Evolutionary conservation across 306 rosid species (phyloP), one percentile per base, ranked within the genome.

Genomic region (Lithocarpus polystachyus): DNA sequence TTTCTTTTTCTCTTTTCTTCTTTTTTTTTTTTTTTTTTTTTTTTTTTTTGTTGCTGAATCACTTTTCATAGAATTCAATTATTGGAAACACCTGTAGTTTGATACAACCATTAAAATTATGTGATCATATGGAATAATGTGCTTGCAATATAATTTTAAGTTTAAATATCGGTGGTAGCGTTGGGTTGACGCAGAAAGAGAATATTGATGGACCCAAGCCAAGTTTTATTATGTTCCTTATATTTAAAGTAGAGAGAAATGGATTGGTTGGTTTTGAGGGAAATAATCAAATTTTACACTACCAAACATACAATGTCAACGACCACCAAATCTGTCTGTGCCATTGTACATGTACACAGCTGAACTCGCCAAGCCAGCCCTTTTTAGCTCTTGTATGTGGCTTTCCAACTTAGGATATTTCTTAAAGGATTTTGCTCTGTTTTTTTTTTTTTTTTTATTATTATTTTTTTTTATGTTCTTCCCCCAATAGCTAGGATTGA

Each of bases 161-260:
- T 20, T 67, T 13, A 62, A 62, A 62, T 61, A 62, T 28, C 2
- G 4, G 17, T 67, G 14, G n/a, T 67, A 4, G 82, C 82, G 72
- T 82, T 73, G 72, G 48, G 68, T 72, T 33, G 26, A 82, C 79
- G 82, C 79, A 22, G 74, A 56, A 24, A 77, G 24, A 45, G 76
- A 73, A 67, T 82, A 79, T 73, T 20, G 19, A 53, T 43, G 82
- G 85, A 12, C 52, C 84, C 76, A 43, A 1, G 43, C 57, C 19
- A n/a, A 13, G 75, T 53, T 60, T 74, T 48, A 48, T 48, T 48
- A 48, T 48, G 53, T 24, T 13, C 5, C 18, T 35, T 37, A 4
- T 57, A 31, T 17, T 33, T 31, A 18, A 67, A 67, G 51, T 33
- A 22, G 26, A 33, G 17, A 33, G 24, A 31, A 33, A 17, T 33